Base-by-base conservation (phyloP, 2,329 filamentous ascomycete genomes). In the Pseudogymnoascus destructans region DNA sequence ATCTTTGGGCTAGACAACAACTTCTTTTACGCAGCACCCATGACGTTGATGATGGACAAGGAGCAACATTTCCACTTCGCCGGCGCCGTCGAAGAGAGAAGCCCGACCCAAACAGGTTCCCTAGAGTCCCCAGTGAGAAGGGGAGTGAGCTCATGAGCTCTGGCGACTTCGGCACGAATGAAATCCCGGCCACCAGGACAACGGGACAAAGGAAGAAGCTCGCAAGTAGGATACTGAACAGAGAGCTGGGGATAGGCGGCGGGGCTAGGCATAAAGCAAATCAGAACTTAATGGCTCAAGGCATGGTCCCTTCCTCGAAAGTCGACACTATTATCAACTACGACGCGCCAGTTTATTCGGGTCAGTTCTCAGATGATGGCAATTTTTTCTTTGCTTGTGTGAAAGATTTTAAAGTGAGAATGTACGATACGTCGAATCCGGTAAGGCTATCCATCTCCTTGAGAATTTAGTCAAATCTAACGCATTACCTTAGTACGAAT, bases 371-470 rank as follows among this genome's bases (percentile, higher is more conserved):
- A 0, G 88, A 95, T 63, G 93, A 98, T 66, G 93, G 93, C 23
- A 95, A 95, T 71, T 97, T 97, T 74, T 97, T 96, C 74, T 97
- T 92, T 69, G 85, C 86, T 5, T 93, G 87, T 67, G 87, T 86
- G 8, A 89, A 96, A 71, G 91, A 97, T 71, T 95, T 95, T 73
- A 86, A 84, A 64, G 90, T 98, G 8, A 86, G 91, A 57, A 91
- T 98, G 88, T 98, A 97, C 72, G 92, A 97, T 70, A 97, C 93
- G 0, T 91, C 88, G 1, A 95, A 96, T 65, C 90, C 92, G 0
- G 46, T 52, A 52, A 52, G 46, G 3, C 25, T 32, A 30, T 23
- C 9, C 10, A 52, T 32, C 15, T 32, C 25, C 15, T 32, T 13
- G 3, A 6, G 3, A 19, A 52, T 19, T 17, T 19, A 7, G 25